A percentile compares a stretch with the other conserved stretches of the same genome.
These are phyloP conservation scores for Penicillium maclennaniae DNA, from an alignment of 495 filamentous ascomycete species.

Conservation along the genomic window DNA sequence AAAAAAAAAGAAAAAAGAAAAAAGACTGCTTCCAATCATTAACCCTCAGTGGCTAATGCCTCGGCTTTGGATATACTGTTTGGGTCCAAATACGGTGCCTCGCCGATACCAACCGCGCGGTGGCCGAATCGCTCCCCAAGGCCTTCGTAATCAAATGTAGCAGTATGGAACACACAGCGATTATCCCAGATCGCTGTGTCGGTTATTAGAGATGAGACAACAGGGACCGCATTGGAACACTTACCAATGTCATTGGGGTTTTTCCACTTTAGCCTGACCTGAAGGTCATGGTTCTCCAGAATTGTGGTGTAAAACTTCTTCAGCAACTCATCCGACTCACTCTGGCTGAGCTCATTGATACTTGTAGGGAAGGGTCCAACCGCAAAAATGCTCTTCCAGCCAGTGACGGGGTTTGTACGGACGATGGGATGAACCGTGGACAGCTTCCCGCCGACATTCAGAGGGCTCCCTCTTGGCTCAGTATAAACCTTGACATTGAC, in stretches of 20 bases:
- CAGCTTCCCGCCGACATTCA: constrained; percentile 59
- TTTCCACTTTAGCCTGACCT: constrained; percentile 64
- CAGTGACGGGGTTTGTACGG: constrained; percentile 72
- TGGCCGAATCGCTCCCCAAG: constrained; percentile 57
- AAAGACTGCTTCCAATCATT: neutral
- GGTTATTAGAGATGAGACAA: neutral
- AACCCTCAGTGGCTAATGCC: constrained; percentile 12
- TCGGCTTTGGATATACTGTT: constrained; percentile 39
- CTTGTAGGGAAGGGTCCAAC: constrained; percentile 57
- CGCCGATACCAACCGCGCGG: constrained; percentile 59
- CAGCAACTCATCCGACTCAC: constrained; percentile 33
- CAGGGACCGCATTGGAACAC: neutral
- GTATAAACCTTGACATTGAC: constrained; percentile 51
- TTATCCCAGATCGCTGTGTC: constrained; percentile 71
- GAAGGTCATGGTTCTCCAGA: constrained; percentile 70
- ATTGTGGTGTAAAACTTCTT: constrained; percentile 49
- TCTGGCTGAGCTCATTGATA: constrained; percentile 55
- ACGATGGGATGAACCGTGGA: constrained; percentile 66
- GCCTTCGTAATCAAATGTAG: constrained; percentile 66
- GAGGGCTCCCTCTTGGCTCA: constrained; percentile 54
- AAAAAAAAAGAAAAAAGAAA: too few relatives aligned
- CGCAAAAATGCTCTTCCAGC: constrained; percentile 71
- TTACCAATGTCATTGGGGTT: constrained; percentile 51
- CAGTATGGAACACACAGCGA: constrained; percentile 62
- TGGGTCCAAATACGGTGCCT: constrained; percentile 60